Conservation (phyloP, 2,329 filamentous ascomycete genomes). For the Emmonsiellopsis sp. region DNA sequence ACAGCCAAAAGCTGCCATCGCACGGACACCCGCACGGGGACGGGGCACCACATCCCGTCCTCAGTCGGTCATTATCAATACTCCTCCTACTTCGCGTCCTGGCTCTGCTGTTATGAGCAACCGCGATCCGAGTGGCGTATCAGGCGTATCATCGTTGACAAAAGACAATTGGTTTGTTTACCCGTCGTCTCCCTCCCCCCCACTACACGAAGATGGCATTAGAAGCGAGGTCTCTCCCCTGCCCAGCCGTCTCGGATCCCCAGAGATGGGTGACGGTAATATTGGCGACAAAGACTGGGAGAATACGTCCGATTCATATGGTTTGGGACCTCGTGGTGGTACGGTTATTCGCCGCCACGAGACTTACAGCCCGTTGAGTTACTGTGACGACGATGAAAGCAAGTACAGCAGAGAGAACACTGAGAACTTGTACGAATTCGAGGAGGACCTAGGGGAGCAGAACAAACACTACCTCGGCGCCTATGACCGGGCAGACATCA, state of each 20-base stretch:
- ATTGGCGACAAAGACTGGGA: conserved; percentile 9
- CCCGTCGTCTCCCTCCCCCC: conserved; percentile 24
- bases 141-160: conserved; percentile 22
- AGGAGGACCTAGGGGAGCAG: conserved; percentile 27
- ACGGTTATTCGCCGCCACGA: conserved; percentile 25
- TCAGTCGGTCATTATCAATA: conserved; percentile 21
- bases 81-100: conserved; percentile 17
- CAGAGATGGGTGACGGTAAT: conserved; percentile 14
- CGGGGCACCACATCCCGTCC: conserved; percentile 21
- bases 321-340: conserved; percentile 12
- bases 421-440: conserved; percentile 16
- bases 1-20: conserved; percentile 20
- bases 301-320: neutral
- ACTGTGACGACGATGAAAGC: conserved; percentile 23
- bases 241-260: neutral
- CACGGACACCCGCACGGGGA: conserved; percentile 18
- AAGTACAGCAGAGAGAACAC: conserved; percentile 9
- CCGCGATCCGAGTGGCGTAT: conserved; percentile 27
- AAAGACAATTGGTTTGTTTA: conserved; percentile 34
- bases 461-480: conserved; percentile 26
- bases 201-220: neutral
- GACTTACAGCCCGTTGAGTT: conserved; percentile 28
- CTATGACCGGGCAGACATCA: conserved; percentile 19
- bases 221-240: neutral
- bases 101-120: conserved; percentile 17